Conservation (phyloP, 2,329 filamentous ascomycete genomes). For the Magnaporthales sp. region DNA sequence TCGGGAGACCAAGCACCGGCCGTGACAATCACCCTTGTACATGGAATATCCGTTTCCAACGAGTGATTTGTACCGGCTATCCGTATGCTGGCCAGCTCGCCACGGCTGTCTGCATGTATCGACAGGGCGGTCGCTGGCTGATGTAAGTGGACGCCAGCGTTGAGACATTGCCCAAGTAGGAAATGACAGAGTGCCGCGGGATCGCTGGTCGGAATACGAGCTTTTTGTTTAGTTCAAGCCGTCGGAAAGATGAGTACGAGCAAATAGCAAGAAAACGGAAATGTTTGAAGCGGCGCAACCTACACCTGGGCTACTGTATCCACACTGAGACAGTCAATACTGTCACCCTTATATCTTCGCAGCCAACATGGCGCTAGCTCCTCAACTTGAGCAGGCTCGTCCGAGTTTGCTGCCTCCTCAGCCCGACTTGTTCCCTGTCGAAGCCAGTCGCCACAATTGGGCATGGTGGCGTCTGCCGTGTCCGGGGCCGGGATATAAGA, state of each 20-base stretch:
- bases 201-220: slow-evolving; percentile 31
- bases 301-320: slow-evolving; percentile 1
- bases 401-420: slow-evolving; percentile 24
- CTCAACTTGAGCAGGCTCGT: background rate
- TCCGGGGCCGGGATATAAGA: slow-evolving; percentile 30
- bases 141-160: slow-evolving; percentile 55
- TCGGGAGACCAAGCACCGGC: slow-evolving; percentile 63
- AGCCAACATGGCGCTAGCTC: background rate
- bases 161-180: slow-evolving; percentile 46
- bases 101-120: slow-evolving; percentile 39
- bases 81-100: slow-evolving; percentile 41
- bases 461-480: slow-evolving; percentile 14
- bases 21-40: slow-evolving; percentile 56
- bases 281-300: background rate
- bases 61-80: slow-evolving; percentile 35
- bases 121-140: slow-evolving; percentile 51
- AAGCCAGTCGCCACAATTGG: slow-evolving; percentile 56
- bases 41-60: slow-evolving; percentile 45
- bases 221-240: background rate
- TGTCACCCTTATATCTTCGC: background rate
- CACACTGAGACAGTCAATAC: background rate
- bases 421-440: slow-evolving; percentile 26
- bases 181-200: slow-evolving; percentile 58
- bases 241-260: background rate
- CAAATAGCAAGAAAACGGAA: background rate